phyloP scores from a whole-genome alignment of 2,329 filamentous ascomycete genomes.

The Tolypocladium ophioglossoides region DNA sequence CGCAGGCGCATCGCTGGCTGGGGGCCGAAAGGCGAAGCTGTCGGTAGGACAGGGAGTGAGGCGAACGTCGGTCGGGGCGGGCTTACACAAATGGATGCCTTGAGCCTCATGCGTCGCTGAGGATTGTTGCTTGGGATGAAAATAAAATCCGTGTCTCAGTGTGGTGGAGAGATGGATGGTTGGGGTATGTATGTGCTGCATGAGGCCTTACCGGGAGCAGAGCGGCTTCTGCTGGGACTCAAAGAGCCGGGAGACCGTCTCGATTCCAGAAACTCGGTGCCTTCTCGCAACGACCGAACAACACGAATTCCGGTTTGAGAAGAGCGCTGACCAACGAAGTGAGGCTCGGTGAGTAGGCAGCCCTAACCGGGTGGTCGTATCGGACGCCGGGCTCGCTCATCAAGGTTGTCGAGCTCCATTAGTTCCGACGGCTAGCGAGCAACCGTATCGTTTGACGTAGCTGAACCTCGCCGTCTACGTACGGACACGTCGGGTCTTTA shows the following conservation, averaged over 20 bases:
- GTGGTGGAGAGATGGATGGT: neutral
- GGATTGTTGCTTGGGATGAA: neutral
- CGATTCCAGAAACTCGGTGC: no score
- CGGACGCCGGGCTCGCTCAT: neutral
- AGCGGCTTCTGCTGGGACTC: neutral
- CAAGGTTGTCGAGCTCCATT: neutral
- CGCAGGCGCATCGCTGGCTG: neutral
- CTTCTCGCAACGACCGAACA: neutral
- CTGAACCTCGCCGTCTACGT: neutral
- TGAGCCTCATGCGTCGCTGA: neutral
- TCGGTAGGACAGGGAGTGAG: neutral
- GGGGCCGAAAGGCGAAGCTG: neutral
- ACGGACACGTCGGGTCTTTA: no score
- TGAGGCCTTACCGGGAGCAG: neutral
- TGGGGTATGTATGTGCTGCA: neutral
- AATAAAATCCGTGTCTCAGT: neutral
- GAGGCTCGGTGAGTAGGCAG: neutral
- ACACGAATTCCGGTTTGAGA: neutral
- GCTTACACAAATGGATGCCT: neutral
- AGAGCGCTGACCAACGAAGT: neutral
- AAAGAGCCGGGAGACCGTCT: neutral
- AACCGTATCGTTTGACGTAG: no score
- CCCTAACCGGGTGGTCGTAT: no score
- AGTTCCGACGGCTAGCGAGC: neutral
- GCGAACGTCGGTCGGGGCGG: neutral